Conservation (phyloP, 805 yeast genomes). For the Phaffomyces thermotolerans region DNA sequence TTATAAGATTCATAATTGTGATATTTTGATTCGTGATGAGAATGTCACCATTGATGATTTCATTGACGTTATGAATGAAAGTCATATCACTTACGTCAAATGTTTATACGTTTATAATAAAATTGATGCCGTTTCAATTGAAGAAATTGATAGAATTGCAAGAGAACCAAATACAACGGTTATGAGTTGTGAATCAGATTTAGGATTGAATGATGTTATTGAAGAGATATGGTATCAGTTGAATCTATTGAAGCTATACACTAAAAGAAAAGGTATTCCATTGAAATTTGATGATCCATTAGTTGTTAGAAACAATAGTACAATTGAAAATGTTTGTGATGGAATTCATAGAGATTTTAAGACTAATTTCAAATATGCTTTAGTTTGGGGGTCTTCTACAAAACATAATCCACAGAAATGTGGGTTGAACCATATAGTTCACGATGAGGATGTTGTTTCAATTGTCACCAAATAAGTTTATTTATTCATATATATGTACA, state of each 20-base stretch:
- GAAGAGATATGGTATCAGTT: slow-evolving; percentile 93
- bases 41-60: slow-evolving; percentile 87
- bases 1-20: slow-evolving; percentile 88
- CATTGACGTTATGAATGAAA: slow-evolving; percentile 84
- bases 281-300: slow-evolving; percentile 87
- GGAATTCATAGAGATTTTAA: slow-evolving; percentile 89
- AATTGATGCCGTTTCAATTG: slow-evolving; percentile 90
- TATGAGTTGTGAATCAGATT: slow-evolving; percentile 82
- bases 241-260: slow-evolving; percentile 70
- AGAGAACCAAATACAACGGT: slow-evolving; percentile 90
- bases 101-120: slow-evolving; percentile 93
- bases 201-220: slow-evolving; percentile 81
- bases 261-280: slow-evolving; percentile 75
- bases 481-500: neutral
- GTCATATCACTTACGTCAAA: slow-evolving; percentile 80
- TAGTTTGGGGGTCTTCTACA: slow-evolving; percentile 94
- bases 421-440: slow-evolving; percentile 74
- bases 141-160: slow-evolving; percentile 89
- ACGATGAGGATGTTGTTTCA: slow-evolving; percentile 93
- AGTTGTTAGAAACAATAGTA: slow-evolving; percentile 75
- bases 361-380: slow-evolving; percentile 84
- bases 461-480: slow-evolving; percentile 65
- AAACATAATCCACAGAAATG: slow-evolving; percentile 96
- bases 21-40: slow-evolving; percentile 83
- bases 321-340: slow-evolving; percentile 84